Evolutionary conservation across 2,329 filamentous ascomycete genomes (phyloP), one percentile per base, ranked within the genome.

Genomic region (Xylaria arbuscula): DNA sequence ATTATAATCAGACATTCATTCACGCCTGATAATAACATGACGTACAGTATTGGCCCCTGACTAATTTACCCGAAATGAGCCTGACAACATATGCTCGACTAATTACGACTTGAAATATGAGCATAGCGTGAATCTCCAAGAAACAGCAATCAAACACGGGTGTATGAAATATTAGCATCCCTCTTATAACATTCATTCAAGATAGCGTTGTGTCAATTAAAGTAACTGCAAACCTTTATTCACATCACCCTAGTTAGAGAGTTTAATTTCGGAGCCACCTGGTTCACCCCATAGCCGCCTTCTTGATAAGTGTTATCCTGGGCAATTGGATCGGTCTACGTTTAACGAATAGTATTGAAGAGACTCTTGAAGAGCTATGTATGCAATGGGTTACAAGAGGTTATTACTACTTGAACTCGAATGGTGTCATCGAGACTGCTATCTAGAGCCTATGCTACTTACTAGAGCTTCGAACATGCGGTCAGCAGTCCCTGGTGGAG

Each of bases 11-110:
- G 13, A 36, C n/a, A 32, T 36, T 56, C 28, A 28, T 50, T 32
- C n/a, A 17, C 2, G 17, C 19, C 19, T 36, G 15, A n/a, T 58
- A 59, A 53, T 55, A 34, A 19, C 6, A 42, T 64, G 59, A 62
- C 19, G 55, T 36, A 36, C 15, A 56, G 17, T 15, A 56, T 24
- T 58, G 10, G 38, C 53, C 42, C 62, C 51, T 69, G 15, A 3
- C 32, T 40, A 60, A 55, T 66, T 59, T 63, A 66, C 10, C 58
- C 58, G 53, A 53, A 48, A 69, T 69, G 57, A 66, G 13, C 28
- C 8, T 24, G 22, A 42, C 36, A n/a, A 40, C 8, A n/a, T 1
- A 8, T 54, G 7, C 10, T 36, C 28, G n/a, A 38, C n/a, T n/a
- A 38, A 1, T 22, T n/a, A 38, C 4, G 19, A 50, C 48, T 24